Conservation (phyloP, 345 rosid genomes). For the Syzygium oleosum region DNA sequence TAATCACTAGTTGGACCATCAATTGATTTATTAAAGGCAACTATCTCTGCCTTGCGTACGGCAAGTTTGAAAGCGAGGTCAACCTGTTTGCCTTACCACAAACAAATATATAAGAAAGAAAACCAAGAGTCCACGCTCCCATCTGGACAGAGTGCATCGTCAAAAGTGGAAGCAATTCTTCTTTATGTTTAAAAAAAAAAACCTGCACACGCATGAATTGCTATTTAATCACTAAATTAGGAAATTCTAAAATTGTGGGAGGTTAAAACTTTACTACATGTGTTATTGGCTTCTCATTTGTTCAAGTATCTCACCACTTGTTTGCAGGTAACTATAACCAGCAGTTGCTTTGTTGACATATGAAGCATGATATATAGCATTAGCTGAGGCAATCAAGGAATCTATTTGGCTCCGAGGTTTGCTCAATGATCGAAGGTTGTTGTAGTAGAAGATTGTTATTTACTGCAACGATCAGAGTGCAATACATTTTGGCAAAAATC, state of each 20-base stretch:
- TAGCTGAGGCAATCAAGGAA: not conserved
- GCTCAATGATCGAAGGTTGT: too few species aligned
- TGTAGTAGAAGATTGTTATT: not conserved
- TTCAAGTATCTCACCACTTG: not conserved
- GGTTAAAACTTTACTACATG: not conserved
- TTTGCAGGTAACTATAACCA: not conserved
- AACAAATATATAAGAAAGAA: not conserved
- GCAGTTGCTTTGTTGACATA: not conserved
- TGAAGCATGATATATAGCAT: not conserved
- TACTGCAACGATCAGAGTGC: not conserved
- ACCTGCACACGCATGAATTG: not conserved
- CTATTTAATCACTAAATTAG: not conserved
- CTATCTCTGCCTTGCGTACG: not conserved
- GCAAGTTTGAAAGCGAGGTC: not conserved
- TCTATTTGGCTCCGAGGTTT: not conserved
- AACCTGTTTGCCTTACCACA: not conserved
- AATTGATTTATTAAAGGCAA: not conserved
- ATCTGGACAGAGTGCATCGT: not conserved
- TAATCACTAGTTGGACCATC: not conserved
- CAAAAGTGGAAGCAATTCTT: not conserved
- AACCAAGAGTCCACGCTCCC: not conserved
- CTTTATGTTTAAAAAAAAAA: not conserved
- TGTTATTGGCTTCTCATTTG: not conserved
- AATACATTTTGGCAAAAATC: not conserved
- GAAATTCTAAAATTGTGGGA: not conserved